phyloP scores from a whole-genome alignment of 345 rosid genomes.

The Camelina laxa region DNA sequence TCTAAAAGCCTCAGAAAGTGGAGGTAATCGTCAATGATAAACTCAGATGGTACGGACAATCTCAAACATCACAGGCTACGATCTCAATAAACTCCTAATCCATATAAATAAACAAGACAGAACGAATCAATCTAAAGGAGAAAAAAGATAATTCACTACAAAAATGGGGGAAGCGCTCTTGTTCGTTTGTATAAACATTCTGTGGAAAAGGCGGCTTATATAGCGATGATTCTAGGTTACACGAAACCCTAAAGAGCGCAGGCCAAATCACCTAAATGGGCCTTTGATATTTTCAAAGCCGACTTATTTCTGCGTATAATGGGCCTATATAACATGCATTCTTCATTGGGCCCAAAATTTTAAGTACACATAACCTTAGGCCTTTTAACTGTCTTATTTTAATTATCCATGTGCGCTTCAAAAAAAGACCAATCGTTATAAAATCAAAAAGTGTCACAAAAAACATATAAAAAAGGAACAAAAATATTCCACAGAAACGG shows the following conservation, averaged over 20 bases:
- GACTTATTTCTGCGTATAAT: neutral
- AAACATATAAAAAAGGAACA: no score
- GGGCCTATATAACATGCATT: neutral
- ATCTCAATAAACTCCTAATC: neutral
- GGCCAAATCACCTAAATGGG: constrained; percentile 2
- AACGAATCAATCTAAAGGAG: neutral
- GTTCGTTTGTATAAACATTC: neutral
- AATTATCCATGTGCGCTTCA: neutral
- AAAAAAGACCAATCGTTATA: no score
- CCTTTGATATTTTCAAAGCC: neutral
- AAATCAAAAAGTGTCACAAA: no score
- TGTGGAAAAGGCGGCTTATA: constrained; percentile 1
- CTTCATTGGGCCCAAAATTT: neutral
- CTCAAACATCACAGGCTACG: constrained; percentile 51
- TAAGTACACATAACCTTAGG: neutral
- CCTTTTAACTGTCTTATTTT: neutral
- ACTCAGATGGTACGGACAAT: constrained; percentile 77
- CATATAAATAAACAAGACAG: neutral
- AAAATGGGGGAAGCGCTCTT: neutral
- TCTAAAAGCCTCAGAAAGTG: constrained; percentile 38
- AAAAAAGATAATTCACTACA: neutral
- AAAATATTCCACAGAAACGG: neutral
- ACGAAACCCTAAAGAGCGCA: constrained; percentile 10
- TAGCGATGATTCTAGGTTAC: constrained; percentile 25
- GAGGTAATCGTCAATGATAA: constrained; percentile 45